Evolutionary conservation across 257 asterid genomes (phyloP).

Genomic region (Ehretia macrophylla): DNA sequence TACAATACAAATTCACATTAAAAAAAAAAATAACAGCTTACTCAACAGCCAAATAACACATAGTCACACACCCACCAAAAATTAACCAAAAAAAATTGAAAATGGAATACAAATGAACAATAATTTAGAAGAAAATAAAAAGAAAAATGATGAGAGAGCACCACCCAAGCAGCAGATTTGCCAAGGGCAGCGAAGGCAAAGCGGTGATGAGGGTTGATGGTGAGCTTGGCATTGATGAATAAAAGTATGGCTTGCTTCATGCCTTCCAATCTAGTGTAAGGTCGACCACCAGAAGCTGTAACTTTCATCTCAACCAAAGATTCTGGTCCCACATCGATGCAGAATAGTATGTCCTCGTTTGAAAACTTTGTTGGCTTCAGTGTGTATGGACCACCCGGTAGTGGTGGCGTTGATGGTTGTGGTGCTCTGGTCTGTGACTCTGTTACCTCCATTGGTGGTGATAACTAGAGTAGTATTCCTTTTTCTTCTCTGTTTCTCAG

Average conservation of each 20-base stretch:
- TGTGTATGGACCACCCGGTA: slow-evolving; percentile 22
- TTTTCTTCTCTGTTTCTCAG: no score
- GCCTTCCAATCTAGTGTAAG: slow-evolving; percentile 70
- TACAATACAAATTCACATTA: no score
- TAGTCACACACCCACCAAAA: not conserved
- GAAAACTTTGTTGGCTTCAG: slow-evolving; percentile 45
- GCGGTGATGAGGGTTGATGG: slow-evolving; percentile 81
- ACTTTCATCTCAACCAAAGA: slow-evolving; percentile 76
- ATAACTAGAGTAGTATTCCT: no score
- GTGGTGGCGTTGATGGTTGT: slow-evolving; percentile 18
- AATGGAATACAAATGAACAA: not conserved
- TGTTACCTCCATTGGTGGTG: slow-evolving; percentile 33
- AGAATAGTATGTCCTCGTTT: slow-evolving; percentile 78
- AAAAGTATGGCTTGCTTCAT: slow-evolving; percentile 77
- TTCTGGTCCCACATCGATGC: slow-evolving; percentile 84
- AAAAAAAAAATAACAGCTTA: no score
- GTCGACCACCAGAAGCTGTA: slow-evolving; percentile 65
- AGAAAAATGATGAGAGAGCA: no score
- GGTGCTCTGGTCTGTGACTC: slow-evolving; percentile 33
- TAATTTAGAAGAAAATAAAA: not conserved
- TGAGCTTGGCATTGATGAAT: slow-evolving; percentile 77
- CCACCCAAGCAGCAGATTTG: slow-evolving; percentile 74
- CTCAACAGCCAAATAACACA: not conserved
- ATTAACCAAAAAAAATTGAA: not conserved
- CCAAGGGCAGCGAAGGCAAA: slow-evolving; percentile 68